Evolutionary conservation across 75 land plant species (phyloP).

Genomic region (Chamaecyparis obtusa): DNA sequence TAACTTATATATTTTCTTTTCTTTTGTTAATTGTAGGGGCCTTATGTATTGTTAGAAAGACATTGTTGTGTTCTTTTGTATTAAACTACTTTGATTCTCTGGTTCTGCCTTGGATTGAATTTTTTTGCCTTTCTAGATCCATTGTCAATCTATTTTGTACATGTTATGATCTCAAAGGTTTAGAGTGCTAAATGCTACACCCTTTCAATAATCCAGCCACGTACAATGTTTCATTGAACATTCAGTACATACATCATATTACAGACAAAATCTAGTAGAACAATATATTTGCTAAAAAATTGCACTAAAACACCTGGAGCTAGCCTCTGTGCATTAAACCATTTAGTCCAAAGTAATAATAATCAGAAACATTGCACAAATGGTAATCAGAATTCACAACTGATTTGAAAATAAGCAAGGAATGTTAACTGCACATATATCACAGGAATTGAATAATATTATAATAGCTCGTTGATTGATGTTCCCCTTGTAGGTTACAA

Average conservation of each 20-base stretch:
- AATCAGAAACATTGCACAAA: background rate
- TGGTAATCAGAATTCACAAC: background rate
- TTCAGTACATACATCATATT: background rate
- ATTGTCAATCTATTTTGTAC: background rate
- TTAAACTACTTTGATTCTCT: background rate
- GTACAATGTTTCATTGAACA: background rate
- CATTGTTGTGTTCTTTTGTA: background rate
- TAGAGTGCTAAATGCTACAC: background rate
- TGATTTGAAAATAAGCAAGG: background rate
- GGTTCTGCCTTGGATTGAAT: background rate
- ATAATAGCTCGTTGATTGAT: background rate
- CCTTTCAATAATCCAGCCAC: background rate
- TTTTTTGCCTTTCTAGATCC: background rate
- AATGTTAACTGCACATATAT: background rate
- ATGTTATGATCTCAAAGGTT: background rate
- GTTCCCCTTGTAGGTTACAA: background rate
- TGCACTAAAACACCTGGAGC: background rate
- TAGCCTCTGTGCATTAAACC: background rate
- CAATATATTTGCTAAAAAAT: background rate
- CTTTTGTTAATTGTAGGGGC: background rate
- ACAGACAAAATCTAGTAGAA: background rate
- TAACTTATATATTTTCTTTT: no score
- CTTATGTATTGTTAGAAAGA: background rate
- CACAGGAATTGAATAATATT: background rate
- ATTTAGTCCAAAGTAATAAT: background rate